These are phyloP conservation scores for Aspergillus sp. DNA, from an alignment of 2,329 filamentous ascomycete genomes.

Conservation along the genomic window DNA sequence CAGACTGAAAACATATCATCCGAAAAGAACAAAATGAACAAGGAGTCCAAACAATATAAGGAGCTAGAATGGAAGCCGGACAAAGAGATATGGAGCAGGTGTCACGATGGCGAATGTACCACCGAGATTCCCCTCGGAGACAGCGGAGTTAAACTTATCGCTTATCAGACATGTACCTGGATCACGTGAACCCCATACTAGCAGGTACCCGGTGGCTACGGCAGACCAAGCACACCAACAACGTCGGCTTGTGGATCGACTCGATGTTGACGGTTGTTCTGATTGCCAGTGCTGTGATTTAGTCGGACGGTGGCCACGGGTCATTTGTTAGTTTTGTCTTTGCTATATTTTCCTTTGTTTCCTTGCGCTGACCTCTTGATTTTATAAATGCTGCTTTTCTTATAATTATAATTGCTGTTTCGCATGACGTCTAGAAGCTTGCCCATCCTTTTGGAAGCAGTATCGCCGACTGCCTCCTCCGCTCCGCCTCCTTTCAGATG, in stretches of 20 bases:
- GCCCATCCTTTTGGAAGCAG: slow-evolving; percentile 25
- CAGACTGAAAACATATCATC: no score
- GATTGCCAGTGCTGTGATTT: not conserved
- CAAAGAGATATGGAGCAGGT: not conserved
- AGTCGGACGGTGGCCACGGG: not conserved
- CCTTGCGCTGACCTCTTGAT: not conserved
- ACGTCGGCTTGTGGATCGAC: slow-evolving; percentile 1
- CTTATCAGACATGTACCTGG: not conserved
- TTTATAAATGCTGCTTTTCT: slow-evolving; percentile 1
- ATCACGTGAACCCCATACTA: not conserved
- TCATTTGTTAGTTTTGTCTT: not conserved
- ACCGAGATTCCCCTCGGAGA: slow-evolving; percentile 5
- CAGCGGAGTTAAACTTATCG: slow-evolving; percentile 12
- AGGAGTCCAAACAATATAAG: no score
- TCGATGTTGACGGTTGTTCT: not conserved
- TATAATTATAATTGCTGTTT: slow-evolving; percentile 1
- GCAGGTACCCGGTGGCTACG: no score
- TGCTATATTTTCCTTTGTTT: slow-evolving; percentile 1
- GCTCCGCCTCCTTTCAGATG: slow-evolving; percentile 35
- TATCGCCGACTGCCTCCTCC: slow-evolving; percentile 28
- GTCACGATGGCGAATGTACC: not conserved
- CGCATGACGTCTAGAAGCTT: slow-evolving; percentile 19
- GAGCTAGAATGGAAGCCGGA: not conserved
- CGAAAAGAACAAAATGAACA: no score
- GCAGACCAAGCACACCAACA: not conserved